A percentile compares a stretch with the other conserved stretches of the same genome.
These are phyloP conservation scores for Phylloporus arenicola DNA, from an alignment of 768 basidiomycete genomes.

Conservation along the genomic window DNA sequence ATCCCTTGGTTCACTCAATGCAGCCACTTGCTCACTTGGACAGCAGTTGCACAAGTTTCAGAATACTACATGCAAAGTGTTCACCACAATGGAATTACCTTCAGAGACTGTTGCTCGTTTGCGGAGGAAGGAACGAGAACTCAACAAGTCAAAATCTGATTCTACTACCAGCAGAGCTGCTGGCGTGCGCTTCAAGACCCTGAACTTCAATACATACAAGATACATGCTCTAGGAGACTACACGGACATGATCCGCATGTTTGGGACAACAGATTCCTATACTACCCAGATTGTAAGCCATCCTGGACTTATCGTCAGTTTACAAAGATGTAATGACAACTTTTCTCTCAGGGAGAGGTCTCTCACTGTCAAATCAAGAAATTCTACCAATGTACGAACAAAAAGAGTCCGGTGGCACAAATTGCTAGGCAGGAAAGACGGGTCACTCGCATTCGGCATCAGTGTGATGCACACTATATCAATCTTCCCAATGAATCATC, in stretches of 20 bases:
- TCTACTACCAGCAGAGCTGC: not conserved
- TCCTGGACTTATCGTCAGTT: too few species aligned
- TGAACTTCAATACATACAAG: conserved; percentile 34
- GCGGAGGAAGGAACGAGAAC: not conserved
- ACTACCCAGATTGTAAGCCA: too few species aligned
- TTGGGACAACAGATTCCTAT: too few species aligned
- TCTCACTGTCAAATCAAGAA: conserved; percentile 30
- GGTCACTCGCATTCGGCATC: not conserved
- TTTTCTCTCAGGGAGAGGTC: conserved; percentile 27
- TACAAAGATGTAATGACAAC: not conserved
- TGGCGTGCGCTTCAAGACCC: not conserved
- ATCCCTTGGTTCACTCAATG: conserved; percentile 16
- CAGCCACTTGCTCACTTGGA: conserved; percentile 12
- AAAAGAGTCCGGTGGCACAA: conserved; percentile 5
- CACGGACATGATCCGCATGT: conserved; percentile 14
- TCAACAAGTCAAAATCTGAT: too few species aligned
- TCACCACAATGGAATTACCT: conserved; percentile 23
- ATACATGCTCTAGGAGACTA: conserved; percentile 35
- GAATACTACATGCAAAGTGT: conserved; percentile 19
- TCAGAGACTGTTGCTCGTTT: conserved; percentile 15
- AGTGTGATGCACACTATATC: not conserved
- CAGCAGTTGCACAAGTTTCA: conserved; percentile 22
- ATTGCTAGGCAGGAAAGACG: conserved; percentile 12
- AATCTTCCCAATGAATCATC: too few species aligned
- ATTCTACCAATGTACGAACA: conserved; percentile 25